Base-by-base conservation (phyloP, 805 yeast species). In the Ogataea henricii region DNA sequence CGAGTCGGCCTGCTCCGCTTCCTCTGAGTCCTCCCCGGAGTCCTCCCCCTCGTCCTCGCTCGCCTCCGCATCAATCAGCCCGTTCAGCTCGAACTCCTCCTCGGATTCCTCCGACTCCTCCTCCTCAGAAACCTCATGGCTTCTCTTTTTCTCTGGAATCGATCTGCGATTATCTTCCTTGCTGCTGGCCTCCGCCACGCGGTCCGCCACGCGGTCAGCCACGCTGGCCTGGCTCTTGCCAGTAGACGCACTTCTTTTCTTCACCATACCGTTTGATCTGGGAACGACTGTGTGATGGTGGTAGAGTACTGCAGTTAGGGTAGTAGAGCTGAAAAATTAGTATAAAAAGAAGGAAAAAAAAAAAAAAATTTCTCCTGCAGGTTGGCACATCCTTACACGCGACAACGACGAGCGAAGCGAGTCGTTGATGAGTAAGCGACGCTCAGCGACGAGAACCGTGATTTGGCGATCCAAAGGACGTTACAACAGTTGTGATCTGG, bases 1-100 rank as follows among this genome's bases (percentile, higher is more conserved):
- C 33, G 50, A 59, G 6, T 80, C 87, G 34, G 84, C 62, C 53
- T 83, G 89, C 8, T 66, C 65, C 6, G 52, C 66, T 17, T 33
- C 39, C 23, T 42, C 59, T 12, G n/a, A n/a, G n/a, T n/a, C n/a
- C n/a, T n/a, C n/a, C n/a, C n/a, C n/a, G n/a, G n/a, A n/a, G n/a
- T n/a, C n/a, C n/a, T 54, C 63, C 9, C 55, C 63, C 1, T 51
- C 59, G 12, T 63, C 65, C 12, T 57, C 63, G 46, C 71, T 65
- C 9, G 67, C 71, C 45, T 64, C 75, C n/a, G 59, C 70, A 54
- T 76, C 78, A 20, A 77, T 60, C 43, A 75, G 60, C 2, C 79
- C 69, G 36, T 58, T 52, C 14, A 65, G 51, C 43, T 63, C 60
- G 36, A 67, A 49, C 21, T 51, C 60, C 18, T 53, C 58, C 23